Evolutionary conservation across 2,329 filamentous ascomycete genomes (phyloP).

Genomic region (Alternaria sp.): DNA sequence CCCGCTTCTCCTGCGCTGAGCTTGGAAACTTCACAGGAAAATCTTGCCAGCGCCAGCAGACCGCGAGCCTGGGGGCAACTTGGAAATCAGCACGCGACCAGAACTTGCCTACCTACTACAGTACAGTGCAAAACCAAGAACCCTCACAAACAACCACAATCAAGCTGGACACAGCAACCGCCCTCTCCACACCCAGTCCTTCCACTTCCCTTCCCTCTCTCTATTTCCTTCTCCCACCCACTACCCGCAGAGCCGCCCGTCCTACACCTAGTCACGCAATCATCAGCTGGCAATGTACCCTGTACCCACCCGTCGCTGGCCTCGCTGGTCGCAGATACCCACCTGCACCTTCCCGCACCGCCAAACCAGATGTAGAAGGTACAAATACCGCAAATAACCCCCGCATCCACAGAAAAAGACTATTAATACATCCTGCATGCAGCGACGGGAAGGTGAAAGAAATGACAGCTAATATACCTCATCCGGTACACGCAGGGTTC

Average conservation of each 20-base stretch:
- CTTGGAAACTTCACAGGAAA: background rate
- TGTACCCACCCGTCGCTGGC: background rate
- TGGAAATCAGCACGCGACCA: background rate
- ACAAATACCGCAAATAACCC: background rate
- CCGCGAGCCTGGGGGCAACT: background rate
- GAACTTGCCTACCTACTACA: background rate
- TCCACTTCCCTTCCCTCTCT: background rate
- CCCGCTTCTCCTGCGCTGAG: background rate
- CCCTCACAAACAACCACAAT: background rate
- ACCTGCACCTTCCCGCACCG: background rate
- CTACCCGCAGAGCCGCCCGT: conserved; percentile 41
- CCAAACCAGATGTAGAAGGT: conserved; percentile 1
- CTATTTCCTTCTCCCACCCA: background rate
- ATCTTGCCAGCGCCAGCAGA: background rate
- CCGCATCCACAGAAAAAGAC: background rate
- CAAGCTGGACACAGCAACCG: background rate
- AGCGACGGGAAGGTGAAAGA: background rate
- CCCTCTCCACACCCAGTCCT: conserved; percentile 1
- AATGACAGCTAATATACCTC: conserved; percentile 20
- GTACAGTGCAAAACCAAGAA: background rate
- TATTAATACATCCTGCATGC: background rate
- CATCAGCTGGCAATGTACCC: conserved; percentile 1
- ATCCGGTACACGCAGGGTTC: background rate
- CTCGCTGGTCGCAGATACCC: background rate
- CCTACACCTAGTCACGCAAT: conserved; percentile 11